phyloP scores from a whole-genome alignment of 495 filamentous ascomycete genomes.

The Acidomyces sp. region DNA sequence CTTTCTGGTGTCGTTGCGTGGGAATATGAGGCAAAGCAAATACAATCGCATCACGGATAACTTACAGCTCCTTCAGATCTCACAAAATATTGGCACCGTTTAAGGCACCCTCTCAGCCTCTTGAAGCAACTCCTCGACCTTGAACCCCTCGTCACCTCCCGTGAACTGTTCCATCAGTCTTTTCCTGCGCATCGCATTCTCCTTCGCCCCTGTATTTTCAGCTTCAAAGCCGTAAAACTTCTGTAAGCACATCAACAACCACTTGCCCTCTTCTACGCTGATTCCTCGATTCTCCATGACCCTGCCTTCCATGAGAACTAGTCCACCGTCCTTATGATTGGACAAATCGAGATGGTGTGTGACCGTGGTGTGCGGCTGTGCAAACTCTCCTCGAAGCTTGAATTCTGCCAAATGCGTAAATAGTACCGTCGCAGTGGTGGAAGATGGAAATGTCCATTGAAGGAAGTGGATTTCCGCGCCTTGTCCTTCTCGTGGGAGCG shows the following conservation, averaged over 20 bases:
- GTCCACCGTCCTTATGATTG: conserved; percentile 41
- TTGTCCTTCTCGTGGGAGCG: conserved; percentile 50
- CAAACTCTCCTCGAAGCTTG: conserved; percentile 79
- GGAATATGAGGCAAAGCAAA: too few relatives aligned
- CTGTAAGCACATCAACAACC: conserved; percentile 88
- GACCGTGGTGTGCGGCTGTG: conserved; percentile 80
- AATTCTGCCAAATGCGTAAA: conserved; percentile 89
- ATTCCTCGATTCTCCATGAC: conserved; percentile 69
- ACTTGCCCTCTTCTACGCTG: conserved; percentile 63
- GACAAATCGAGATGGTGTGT: conserved; percentile 78
- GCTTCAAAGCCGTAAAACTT: conserved; percentile 68
- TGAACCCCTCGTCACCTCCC: conserved; percentile 62
- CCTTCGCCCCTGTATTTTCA: conserved; percentile 36
- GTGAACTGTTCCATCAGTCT: conserved; percentile 71
- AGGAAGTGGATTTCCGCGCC: conserved; percentile 75
- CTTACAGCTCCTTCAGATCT: too few relatives aligned
- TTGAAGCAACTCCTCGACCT: conserved; percentile 67
- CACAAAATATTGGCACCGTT: neutral
- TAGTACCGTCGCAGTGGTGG: conserved; percentile 62
- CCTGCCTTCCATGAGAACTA: conserved; percentile 73
- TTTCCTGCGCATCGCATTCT: conserved; percentile 40
- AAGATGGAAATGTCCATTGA: conserved; percentile 61
- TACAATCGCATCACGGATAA: too few relatives aligned
- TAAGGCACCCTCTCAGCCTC: conserved; percentile 62
- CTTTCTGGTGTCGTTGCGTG: too few relatives aligned